phyloP scores from a whole-genome alignment of 257 asterid genomes.

The Avicennia marina region DNA sequence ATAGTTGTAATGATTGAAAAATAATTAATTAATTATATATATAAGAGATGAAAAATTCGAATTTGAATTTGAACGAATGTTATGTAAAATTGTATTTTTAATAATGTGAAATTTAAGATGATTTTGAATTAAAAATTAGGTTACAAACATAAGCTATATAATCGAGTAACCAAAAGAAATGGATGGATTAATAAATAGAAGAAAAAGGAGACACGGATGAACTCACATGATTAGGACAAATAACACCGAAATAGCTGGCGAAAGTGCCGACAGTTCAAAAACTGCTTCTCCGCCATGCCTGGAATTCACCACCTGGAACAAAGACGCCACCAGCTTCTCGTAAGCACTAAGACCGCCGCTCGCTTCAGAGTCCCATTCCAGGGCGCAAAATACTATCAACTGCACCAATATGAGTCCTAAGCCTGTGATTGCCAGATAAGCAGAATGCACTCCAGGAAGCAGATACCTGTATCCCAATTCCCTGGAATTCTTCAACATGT shows the following conservation, averaged over 20 bases:
- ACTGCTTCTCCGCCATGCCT: constrained; percentile 46
- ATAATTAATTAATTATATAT: too few relatives aligned
- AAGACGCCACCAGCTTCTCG: constrained; percentile 29
- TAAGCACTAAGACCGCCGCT: constrained; percentile 24
- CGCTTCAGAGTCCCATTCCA: constrained; percentile 45
- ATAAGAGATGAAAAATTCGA: too few relatives aligned
- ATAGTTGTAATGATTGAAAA: too few relatives aligned
- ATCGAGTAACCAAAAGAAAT: too few relatives aligned
- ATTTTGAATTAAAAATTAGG: too few relatives aligned
- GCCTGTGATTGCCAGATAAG: constrained; percentile 22
- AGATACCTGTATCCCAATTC: constrained; percentile 31
- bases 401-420: constrained; percentile 28
- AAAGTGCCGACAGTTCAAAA: constrained; percentile 36
- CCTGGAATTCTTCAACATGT: constrained; percentile 27
- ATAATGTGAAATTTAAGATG: too few relatives aligned
- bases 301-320: constrained; percentile 36
- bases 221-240: constrained; percentile 48
- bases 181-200: too few relatives aligned
- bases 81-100: too few relatives aligned
- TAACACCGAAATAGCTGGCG: constrained; percentile 41
- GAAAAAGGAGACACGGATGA: too few relatives aligned
- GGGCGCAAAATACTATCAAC: constrained; percentile 25
- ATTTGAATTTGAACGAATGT: too few relatives aligned
- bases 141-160: too few relatives aligned
- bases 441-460: constrained; percentile 34